These are phyloP conservation scores for Pseudogymnoascus sp. DNA, from an alignment of 2,329 filamentous ascomycete genomes.

Conservation along the genomic window DNA sequence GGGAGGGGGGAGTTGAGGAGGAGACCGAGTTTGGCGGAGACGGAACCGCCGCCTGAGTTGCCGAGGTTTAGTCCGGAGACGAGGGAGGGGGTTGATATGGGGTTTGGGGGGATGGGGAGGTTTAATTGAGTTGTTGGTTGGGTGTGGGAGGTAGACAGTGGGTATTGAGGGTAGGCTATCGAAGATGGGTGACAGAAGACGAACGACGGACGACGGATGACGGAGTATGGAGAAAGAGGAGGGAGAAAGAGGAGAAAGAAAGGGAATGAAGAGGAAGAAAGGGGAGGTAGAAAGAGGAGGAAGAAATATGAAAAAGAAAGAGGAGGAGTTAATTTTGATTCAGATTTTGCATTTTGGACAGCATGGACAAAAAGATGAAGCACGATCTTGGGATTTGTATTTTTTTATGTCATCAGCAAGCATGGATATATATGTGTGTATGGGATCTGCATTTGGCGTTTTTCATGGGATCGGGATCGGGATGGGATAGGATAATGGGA, in stretches of 20 bases:
- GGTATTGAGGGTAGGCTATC: neutral
- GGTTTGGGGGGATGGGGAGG: neutral
- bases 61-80: constrained; percentile 23
- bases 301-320: neutral
- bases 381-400: neutral
- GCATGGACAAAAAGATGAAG: neutral
- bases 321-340: neutral
- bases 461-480: neutral
- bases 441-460: neutral
- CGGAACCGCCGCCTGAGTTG: constrained; percentile 26
- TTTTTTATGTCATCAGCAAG: neutral
- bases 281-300: too few species aligned
- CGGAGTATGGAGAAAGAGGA: too few species aligned
- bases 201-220: too few species aligned
- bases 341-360: neutral
- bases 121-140: neutral
- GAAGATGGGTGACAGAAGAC: too few species aligned
- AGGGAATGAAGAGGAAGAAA: neutral
- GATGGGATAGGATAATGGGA: neutral
- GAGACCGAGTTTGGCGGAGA: constrained; percentile 24
- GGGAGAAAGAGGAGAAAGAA: neutral
- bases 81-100: constrained; percentile 18
- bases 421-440: neutral
- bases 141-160: constrained; percentile 12
- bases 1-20: neutral